Evolutionary conservation across 148 eudicot genomes (phyloP), one percentile per base, ranked within the genome.

Genomic region (Persicaria tinctoria): DNA sequence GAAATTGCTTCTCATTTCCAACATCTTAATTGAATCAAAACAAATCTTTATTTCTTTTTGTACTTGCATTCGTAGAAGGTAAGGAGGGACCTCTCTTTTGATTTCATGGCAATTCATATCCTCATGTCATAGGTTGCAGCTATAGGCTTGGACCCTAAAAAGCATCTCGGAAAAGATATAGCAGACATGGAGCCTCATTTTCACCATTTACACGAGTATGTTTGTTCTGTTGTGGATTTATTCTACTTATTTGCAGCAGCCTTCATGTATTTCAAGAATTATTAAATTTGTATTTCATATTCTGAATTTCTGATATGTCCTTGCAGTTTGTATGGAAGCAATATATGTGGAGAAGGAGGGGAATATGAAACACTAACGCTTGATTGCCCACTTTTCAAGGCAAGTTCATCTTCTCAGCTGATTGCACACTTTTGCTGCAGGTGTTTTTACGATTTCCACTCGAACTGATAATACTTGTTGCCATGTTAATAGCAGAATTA

Each of bases 321-420:
- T 73, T 80, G 69, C 90, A 94, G 98, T 73, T 83, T 94, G 82
- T 94, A 94, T 83, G 96, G 97, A 76, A 86, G 88, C 69, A 94
- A 94, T 84, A 93, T 94, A 44, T 94, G 97, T 84, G 98, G 98
- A 75, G 98, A 94, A 89, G 98, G 98, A 74, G 98, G 98, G 74
- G 98, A 94, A 83, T 94, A 94, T 84, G 98, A 94, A 86, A 88
- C 98, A 51, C 79, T 94, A 73, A 94, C 98, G 18, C 93, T 94
- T 41, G 96, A 94, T 78, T 94, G 98, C 73, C 98, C 98, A 73
- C 93, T 94, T 72, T 94, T 94, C 78, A 86, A 85, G 84, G 98
- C 89, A 82, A 79, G 86, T 76, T 49, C 51, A 38, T 41, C 68
- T 18, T 6, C 68, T 57, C 10, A 57, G 38, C 20, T 57, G 8